Evolutionary conservation across 345 rosid species (phyloP), one percentile per base, ranked within the genome.

Genomic region (Populus pruinosa): DNA sequence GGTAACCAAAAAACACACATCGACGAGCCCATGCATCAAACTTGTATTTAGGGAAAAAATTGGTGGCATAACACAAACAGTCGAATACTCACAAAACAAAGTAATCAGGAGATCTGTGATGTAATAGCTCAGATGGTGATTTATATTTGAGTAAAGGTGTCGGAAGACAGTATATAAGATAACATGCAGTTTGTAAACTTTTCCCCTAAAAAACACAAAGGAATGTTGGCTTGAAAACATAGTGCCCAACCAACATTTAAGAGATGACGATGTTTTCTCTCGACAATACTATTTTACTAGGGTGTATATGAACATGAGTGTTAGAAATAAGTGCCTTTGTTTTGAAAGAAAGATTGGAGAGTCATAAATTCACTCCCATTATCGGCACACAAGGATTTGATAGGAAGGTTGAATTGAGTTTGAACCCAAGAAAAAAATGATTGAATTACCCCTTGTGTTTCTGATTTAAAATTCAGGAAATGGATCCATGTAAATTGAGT

Each of bases 401-500:
- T 8, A 0, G 2, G 0, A 4, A 1, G 16, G 2, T 33, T 17
- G 2, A 82, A 79, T 61, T 71, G 43, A 2, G 72, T 67, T 72
- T 83, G 20, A 1, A 79, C 80, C 41, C 9, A 55, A 8, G 31
- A 16, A 63, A 72, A 76, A 79, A 72, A 3, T 1, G 13, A 31
- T 50, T 44, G 0, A 71, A 27, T 27, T 38, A 17, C 7, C 6
- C 7, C 27, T 33, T 62, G 43, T 2, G 62, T 63, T 10, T 75
- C 20, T 5, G 3, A 75, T 55, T 78, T 82, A 67, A 41, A 67
- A 38, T 25, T 65, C 27, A 79, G 68, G 0, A 82, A 55, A 36
- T 55, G 33, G 9, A 73, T n/a, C 86, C 67, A 72, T 0, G 74
- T 35, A 23, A 10, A 72, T 5, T 31, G 18, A 23, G 83, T 25